Percentiles rank a stretch among this genome's conserved stretches.
phyloP scores from a whole-genome alignment of 1,139 yeast species.

The Debaryomycetaceae sp. region DNA sequence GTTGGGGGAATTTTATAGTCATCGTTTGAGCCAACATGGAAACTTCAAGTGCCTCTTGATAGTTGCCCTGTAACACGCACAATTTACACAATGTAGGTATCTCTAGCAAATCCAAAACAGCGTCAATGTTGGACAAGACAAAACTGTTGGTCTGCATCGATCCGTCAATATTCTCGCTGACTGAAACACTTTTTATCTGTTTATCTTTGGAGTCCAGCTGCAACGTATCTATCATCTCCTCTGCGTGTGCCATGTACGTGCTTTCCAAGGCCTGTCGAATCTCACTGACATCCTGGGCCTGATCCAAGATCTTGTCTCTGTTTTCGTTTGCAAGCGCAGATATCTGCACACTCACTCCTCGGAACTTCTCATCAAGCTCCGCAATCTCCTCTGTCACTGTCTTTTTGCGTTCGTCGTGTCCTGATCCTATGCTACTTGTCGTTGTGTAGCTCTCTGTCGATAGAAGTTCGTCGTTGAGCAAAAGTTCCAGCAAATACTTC shows the following conservation, averaged over 20 bases:
- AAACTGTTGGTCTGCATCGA: constrained; percentile 26
- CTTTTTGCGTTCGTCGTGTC: constrained; percentile 9
- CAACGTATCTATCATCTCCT: neutral
- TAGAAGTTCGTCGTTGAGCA: constrained; percentile 39
- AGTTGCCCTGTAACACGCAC: constrained; percentile 84
- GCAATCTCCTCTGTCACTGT: constrained; percentile 47
- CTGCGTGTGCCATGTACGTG: neutral
- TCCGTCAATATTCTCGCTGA: constrained; percentile 20
- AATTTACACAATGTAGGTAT: constrained; percentile 77
- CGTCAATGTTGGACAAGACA: constrained; percentile 62
- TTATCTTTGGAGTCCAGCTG: constrained; percentile 3
- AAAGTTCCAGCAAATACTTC: constrained; percentile 21
- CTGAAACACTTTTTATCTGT: constrained; percentile 10
- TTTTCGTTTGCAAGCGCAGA: constrained; percentile 34
- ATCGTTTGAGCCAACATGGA: constrained; percentile 69
- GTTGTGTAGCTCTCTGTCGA: constrained; percentile 41
- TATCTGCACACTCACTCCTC: constrained; percentile 28
- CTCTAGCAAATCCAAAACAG: constrained; percentile 74
- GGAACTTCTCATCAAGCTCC: constrained; percentile 36
- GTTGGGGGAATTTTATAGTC: constrained; percentile 62
- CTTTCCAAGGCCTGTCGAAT: constrained; percentile 1
- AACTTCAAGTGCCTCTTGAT: constrained; percentile 82
- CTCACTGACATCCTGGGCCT: constrained; percentile 22
- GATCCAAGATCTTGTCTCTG: constrained; percentile 39
- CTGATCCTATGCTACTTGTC: constrained; percentile 12